Base-by-base conservation (phyloP, 2,329 filamentous ascomycete species). In the Pseudopyricularia javanii region DNA sequence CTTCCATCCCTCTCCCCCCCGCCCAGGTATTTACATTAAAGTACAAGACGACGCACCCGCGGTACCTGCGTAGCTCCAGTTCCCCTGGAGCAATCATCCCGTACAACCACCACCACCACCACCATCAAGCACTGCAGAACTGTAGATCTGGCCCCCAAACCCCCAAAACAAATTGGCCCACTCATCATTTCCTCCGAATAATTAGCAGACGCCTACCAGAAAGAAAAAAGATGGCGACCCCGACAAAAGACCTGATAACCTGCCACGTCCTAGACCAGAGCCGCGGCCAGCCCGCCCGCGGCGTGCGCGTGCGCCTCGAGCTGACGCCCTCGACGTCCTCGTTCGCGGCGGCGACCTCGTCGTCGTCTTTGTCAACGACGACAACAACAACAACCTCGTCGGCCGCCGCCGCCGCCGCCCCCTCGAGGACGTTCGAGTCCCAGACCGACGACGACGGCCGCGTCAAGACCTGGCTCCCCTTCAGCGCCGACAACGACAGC, bases 261-360 rank as follows among this genome's bases (percentile, higher is more conserved):
- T 91, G 87, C 74, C 88, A 93, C 74, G 80, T 91, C 67, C 86
- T 93, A 66, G 86, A 93, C 74, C 91, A 87, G 11, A 79, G 82
- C n/a, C 71, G 78, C 56, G 88, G 88, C 62, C 76, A 76, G 54
- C 88, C 88, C 22, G 88, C 80, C 15, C 68, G 74, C 54, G 73
- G 74, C 56, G 79, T 93, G 61, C 74, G 75, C 58, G 86, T 91
- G 54, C 80, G 77, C 53, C 79, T 90, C 22, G 71, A 81, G 49
- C 75, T 75, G 4, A 69, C 65, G 48, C 55, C 62, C 54, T 59
- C 64, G 11, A 55, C 62, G 49, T 55, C 49, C 56, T 49, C 7
- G 34, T 35, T 22, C 22, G 55, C 34, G 15, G 17, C 22, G 20
- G 22, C 40, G n/a, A 14, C 40, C 11, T 52, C 60, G 63, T 53